Evolutionary conservation across 768 basidiomycete genomes (phyloP).

Genomic region (Pisolithus albus): DNA sequence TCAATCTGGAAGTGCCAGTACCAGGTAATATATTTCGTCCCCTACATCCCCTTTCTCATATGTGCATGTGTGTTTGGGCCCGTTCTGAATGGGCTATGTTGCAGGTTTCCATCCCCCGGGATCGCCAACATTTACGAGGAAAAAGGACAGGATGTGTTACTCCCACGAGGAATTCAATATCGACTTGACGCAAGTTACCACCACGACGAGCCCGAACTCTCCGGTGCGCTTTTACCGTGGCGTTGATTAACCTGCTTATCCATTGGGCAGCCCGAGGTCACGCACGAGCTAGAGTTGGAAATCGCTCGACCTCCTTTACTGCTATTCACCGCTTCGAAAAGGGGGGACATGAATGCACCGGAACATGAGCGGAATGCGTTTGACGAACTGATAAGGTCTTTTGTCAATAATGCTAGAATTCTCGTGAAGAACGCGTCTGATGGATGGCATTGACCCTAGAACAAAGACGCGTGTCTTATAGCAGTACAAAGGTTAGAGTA

Average conservation of each 20-base stretch:
- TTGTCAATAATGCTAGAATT: slow-evolving; percentile 91
- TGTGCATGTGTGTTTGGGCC: background rate
- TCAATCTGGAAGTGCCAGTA: slow-evolving; percentile 79
- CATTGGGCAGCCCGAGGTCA: slow-evolving; percentile 41
- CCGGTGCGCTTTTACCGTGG: slow-evolving; percentile 38
- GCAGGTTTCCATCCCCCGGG: slow-evolving; percentile 66
- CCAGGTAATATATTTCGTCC: no score
- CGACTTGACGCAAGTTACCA: slow-evolving; percentile 89
- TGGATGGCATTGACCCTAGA: slow-evolving; percentile 31
- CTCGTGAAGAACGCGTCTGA: slow-evolving; percentile 68
- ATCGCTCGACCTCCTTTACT: slow-evolving; percentile 66
- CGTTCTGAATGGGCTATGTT: background rate
- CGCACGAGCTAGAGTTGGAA: slow-evolving; percentile 92
- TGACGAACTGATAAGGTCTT: slow-evolving; percentile 86
- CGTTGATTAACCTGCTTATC: slow-evolving; percentile 3
- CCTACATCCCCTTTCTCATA: no score
- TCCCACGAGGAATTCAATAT: slow-evolving; percentile 88
- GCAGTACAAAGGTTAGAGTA: background rate
- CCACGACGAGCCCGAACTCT: slow-evolving; percentile 39
- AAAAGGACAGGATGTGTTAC: slow-evolving; percentile 91
- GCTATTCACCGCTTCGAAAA: slow-evolving; percentile 61
- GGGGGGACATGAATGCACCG: slow-evolving; percentile 50
- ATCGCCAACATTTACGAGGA: slow-evolving; percentile 49
- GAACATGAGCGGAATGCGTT: slow-evolving; percentile 70
- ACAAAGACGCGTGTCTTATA: background rate